Evolutionary conservation across 192 early-diverging fungal species (phyloP), one percentile per base, ranked within the genome.

Genomic region (Dissophora ornata): DNA sequence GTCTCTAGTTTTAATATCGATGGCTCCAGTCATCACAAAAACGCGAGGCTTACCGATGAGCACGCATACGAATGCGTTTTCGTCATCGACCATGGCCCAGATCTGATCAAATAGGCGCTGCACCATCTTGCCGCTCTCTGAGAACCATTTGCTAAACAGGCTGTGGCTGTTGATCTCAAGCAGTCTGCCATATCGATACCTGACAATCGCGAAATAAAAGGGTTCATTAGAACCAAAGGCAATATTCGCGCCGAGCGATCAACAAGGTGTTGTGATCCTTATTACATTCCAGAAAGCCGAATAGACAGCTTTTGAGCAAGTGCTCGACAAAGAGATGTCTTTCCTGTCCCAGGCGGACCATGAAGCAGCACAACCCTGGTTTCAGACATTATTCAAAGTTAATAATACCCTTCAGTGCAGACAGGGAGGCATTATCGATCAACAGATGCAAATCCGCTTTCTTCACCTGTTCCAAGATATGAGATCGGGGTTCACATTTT

Each of bases 101-200:
- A 93, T 82, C 42, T 81, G 71, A 24, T 71, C 45, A 81, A 90
- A 93, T 81, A 90, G 71, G 52, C 84, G 80, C 55, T 85, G 75
- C 16, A 92, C 88, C 53, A 90, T 71, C 62, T 93, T 93, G 13
- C 88, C 90, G 24, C 79, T 83, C 69, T 93, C 91, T 10, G 88
- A 87, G 67, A 89, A 93, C 82, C 87, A 93, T 66, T 93, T 93
- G 51, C 88, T 90, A 57, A 93, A 92, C 22, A 93, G 49, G 32
- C 84, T 86, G 68, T 91, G 90, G 25, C 85, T 84, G 62, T 92
- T 92, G 74, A 93, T 91, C 77, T 93, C 90, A 28, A 90, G 71
- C 2, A 93, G 80, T 47, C 86, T 89, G 0, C 47, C 60, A 41
- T 62, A 50, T 21, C 36, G 32, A 22, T 51, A 62, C 16, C 60